Base-by-base conservation (phyloP, 306 rosid genomes). In the Sicyos baderoa region DNA sequence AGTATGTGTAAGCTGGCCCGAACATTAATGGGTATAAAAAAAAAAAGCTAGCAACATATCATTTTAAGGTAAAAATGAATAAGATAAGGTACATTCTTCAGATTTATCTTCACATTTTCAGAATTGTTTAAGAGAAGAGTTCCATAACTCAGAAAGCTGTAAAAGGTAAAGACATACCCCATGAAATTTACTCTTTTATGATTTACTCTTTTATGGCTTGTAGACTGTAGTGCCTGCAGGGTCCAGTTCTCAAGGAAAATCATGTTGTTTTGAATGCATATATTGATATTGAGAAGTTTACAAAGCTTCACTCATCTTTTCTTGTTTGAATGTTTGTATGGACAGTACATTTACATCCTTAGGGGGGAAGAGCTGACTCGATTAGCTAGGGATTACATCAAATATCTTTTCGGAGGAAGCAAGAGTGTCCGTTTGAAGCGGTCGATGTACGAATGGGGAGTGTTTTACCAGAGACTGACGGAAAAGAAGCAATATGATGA, bases 271-370 rank as follows among this genome's bases (percentile, higher is more conserved):
- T 40, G 32, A 1, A 42, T 42, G 6, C 70, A 63, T 61, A 37
- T 15, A 21, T 15, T 35, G 50, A 17, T n/a, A 9, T 60, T n/a
- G 65, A 44, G 29, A 15, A 59, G 1, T 32, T 62, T 29, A 50
- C 47, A 3, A 15, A 22, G 19, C 29, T 53, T n/a, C 52, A 22
- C 44, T 32, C 8, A 22, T 10, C 17, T 59, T 50, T 60, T 57
- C 29, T 37, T 61, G 51, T 42, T 42, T 62, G 51, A 18, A 18
- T 63, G 51, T 62, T 19, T 44, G 53, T 76, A 71, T 27, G 25
- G 21, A 78, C 95, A 92, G 98, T 92, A 92, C 73, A 61, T 83
- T 32, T 89, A 70, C 75, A 85, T 83, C 74, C 81, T 89, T 56
- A 77, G 9, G n/a, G 96, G 98, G 11, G 78, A 84, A 76, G 96